Conservation (phyloP, 2,329 filamentous ascomycete species). For the Colletotrichum orbiculare region DNA sequence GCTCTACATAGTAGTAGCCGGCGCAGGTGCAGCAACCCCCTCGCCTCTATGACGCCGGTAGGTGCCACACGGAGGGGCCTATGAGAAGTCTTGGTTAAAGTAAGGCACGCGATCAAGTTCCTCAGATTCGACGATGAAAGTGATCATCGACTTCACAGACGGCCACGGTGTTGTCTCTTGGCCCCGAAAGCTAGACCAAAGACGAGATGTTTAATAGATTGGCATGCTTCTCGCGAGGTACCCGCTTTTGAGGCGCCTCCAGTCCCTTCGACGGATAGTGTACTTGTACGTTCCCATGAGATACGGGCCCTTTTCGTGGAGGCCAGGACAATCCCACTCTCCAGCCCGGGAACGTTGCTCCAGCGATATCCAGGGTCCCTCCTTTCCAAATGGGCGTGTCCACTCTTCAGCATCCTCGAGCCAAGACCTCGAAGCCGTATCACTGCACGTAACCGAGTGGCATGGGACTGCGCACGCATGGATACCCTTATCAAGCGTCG, state of each 20-base stretch:
- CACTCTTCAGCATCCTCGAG: slow-evolving; percentile 4
- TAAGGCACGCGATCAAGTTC: background rate
- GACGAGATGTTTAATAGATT: too few species aligned
- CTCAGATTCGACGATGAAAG: background rate
- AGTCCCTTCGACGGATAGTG: too few species aligned
- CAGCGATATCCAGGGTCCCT: slow-evolving; percentile 25
- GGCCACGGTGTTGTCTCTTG: too few species aligned
- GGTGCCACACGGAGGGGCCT: slow-evolving; percentile 12
- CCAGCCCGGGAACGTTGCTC: slow-evolving; percentile 2
- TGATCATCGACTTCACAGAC: too few species aligned
- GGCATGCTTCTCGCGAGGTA: too few species aligned
- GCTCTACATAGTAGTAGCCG: slow-evolving; percentile 6
- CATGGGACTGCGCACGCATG: background rate
- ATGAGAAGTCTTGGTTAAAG: slow-evolving; percentile 5
- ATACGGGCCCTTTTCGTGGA: background rate
- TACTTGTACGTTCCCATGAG: too few species aligned
- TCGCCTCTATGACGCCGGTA: slow-evolving; percentile 33
- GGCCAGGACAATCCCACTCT: slow-evolving; percentile 9
- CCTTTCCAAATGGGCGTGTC: slow-evolving; percentile 12
- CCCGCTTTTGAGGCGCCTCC: too few species aligned
- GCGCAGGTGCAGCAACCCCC: slow-evolving; percentile 23
- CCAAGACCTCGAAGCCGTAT: background rate
- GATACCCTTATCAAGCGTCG: background rate
- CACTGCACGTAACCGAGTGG: too few species aligned
- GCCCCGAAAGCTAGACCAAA: too few species aligned